These are phyloP conservation scores for Rhodamnia argentea DNA, from an alignment of 345 rosid species.

Conservation along the genomic window DNA sequence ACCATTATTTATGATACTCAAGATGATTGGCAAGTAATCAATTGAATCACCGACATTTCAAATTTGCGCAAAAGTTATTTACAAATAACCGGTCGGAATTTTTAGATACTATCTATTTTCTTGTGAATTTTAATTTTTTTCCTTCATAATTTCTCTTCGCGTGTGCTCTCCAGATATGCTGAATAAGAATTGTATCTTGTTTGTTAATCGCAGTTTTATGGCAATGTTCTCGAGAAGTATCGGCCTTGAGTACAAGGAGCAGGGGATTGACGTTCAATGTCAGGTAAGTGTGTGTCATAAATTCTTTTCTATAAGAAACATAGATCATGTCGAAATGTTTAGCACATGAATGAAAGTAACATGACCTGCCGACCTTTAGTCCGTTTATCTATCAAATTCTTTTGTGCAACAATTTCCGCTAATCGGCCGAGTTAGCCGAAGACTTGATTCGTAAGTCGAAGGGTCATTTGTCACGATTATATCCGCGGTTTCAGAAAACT, in stretches of 20 bases:
- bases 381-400: not conserved
- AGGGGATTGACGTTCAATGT: constrained; percentile 41
- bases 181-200: not conserved
- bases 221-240: constrained; percentile 32
- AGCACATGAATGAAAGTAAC: fast-evolving
- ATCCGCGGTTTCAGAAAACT: not conserved
- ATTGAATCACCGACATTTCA: not conserved
- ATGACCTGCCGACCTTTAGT: not conserved
- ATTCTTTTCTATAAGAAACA: not conserved
- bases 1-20: not conserved
- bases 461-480: not conserved
- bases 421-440: not conserved
- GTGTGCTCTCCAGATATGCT: not conserved
- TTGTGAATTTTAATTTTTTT: not conserved
- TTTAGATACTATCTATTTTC: not conserved
- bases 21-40: not conserved
- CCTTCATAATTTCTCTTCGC: not conserved
- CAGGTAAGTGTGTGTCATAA: constrained; percentile 13
- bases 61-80: not conserved
- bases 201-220: constrained; percentile 17
- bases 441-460: not conserved
- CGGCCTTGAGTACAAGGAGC: constrained; percentile 25
- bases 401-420: not conserved
- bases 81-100: not conserved
- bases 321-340: not conserved